Evolutionary conservation across 352 stramenopile genomes (phyloP).

Genomic region (Globisporangium nunn): DNA sequence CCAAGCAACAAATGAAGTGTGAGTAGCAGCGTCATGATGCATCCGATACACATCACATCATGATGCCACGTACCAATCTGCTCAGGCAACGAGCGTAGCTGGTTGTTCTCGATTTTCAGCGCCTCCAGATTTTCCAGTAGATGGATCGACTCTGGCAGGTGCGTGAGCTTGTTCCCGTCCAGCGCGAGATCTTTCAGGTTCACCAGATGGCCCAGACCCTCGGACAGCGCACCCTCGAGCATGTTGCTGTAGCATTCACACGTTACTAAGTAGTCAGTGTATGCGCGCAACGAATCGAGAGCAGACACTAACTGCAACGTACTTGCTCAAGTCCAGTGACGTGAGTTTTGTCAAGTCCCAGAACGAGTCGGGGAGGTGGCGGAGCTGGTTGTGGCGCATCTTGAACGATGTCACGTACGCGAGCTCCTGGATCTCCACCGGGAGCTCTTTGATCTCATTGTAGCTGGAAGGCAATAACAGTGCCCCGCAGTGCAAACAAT

Average conservation of each 20-base stretch:
- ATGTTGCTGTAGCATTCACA: constrained; percentile 37
- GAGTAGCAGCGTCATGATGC: not conserved
- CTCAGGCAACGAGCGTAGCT: constrained; percentile 32
- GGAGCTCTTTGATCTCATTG: constrained; percentile 63
- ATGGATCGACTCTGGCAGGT: constrained; percentile 45
- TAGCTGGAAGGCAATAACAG: constrained; percentile 26
- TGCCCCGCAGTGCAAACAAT: too few species aligned
- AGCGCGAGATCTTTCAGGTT: constrained; percentile 57
- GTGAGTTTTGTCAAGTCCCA: constrained; percentile 52
- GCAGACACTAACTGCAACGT: constrained; percentile 7
- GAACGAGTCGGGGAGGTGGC: constrained; percentile 36
- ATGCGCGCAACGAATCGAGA: not conserved
- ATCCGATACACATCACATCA: not conserved
- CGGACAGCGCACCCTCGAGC: constrained; percentile 39
- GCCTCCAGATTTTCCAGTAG: constrained; percentile 42
- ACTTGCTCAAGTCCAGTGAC: constrained; percentile 79
- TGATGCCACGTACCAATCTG: constrained; percentile 30
- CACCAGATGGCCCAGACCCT: constrained; percentile 37
- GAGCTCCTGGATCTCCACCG: constrained; percentile 37
- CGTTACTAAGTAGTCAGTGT: not conserved
- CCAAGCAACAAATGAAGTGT: not conserved
- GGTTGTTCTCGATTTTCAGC: constrained; percentile 60
- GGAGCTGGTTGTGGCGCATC: constrained; percentile 66
- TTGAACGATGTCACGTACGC: constrained; percentile 54
- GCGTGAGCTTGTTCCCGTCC: constrained; percentile 55